A percentile compares a stretch with the other conserved stretches of the same genome.
Evolutionary conservation across 2,329 filamentous ascomycete genomes (phyloP).

Genomic region (Botryotinia convoluta): DNA sequence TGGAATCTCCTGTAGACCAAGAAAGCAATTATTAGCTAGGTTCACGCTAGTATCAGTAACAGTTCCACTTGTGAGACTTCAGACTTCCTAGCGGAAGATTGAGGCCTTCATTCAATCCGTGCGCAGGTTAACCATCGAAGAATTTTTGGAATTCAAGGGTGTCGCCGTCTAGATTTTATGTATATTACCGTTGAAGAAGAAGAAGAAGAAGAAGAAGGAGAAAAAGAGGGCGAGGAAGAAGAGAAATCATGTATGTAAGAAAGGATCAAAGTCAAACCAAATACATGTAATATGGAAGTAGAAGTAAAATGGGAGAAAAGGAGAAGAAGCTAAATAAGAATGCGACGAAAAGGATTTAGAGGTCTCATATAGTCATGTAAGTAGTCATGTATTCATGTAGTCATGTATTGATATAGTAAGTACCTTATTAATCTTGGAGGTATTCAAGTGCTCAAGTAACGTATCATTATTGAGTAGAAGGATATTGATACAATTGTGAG

Average conservation of each 20-base stretch:
- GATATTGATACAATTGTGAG: neutral
- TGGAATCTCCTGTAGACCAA: slow-evolving; percentile 17
- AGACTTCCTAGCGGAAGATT: slow-evolving; percentile 9
- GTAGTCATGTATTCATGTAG: neutral
- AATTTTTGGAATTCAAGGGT: slow-evolving; percentile 5
- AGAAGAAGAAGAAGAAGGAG: neutral
- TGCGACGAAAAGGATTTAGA: neutral
- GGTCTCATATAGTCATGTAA: neutral
- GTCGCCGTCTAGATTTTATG: neutral
- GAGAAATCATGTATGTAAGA: neutral
- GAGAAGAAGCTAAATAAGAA: neutral
- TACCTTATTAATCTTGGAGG: neutral
- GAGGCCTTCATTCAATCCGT: slow-evolving; percentile 21
- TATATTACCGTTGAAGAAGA: neutral
- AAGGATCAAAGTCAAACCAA: neutral
- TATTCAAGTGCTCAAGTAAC: neutral
- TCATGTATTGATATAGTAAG: neutral
- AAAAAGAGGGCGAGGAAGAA: neutral
- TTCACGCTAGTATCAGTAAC: slow-evolving; percentile 19
- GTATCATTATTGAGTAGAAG: neutral
- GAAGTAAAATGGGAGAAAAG: neutral
- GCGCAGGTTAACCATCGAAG: slow-evolving; percentile 1
- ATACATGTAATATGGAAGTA: neutral
- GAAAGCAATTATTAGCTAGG: slow-evolving; percentile 19
- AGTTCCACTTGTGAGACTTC: slow-evolving; percentile 19